phyloP scores from a whole-genome alignment of 306 rosid genomes.

The Amphicarpaea edgeworthii region DNA sequence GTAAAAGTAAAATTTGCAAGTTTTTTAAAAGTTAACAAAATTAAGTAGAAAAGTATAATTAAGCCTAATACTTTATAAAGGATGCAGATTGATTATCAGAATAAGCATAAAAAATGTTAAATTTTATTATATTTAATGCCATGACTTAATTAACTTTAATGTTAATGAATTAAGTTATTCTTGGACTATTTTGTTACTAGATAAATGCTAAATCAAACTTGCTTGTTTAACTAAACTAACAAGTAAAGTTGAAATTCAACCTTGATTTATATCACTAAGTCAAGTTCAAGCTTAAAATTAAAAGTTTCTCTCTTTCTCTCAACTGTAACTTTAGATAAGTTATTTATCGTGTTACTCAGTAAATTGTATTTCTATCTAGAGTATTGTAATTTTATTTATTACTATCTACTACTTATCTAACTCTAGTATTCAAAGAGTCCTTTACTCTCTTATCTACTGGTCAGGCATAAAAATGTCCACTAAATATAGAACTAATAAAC shows the following conservation, averaged over 20 bases:
- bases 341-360: not conserved
- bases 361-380: conserved; percentile 13
- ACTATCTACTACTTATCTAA: not conserved
- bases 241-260: not conserved
- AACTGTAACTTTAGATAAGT: not conserved
- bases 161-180: not conserved
- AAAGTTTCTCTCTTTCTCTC: not conserved
- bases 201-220: not conserved
- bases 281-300: not conserved
- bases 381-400: not conserved
- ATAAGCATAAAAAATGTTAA: conserved; percentile 8
- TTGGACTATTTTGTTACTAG: not conserved
- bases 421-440: not conserved
- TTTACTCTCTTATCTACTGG: not conserved
- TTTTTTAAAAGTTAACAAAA: too few species aligned
- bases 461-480: not conserved
- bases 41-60: too few species aligned
- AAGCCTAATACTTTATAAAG: too few species aligned
- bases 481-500: not conserved
- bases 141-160: not conserved
- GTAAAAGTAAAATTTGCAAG: too few species aligned
- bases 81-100: conserved; percentile 14
- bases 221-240: not conserved
- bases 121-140: not conserved
- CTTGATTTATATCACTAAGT: not conserved